phyloP scores from a whole-genome alignment of 1,139 yeast genomes.

The Yamadazyma diddensiae region DNA sequence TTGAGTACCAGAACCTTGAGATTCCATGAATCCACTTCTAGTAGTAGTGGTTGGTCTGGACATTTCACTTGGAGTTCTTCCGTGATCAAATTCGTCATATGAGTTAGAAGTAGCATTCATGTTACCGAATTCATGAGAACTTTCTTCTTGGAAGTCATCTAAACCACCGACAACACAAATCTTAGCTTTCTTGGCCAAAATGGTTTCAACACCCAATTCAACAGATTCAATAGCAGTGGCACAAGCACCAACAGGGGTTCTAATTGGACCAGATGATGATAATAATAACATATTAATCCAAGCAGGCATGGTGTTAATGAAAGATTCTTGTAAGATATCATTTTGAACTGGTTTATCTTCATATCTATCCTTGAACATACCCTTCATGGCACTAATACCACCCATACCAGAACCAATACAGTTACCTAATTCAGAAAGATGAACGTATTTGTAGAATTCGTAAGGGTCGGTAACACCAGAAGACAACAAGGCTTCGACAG shows the following conservation, averaged over 20 bases:
- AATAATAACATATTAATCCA: conserved; percentile 98
- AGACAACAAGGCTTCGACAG: conserved; percentile 89
- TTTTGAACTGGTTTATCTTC: conserved; percentile 92
- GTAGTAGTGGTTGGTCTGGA: conserved; percentile 97
- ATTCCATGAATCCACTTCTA: conserved; percentile 98
- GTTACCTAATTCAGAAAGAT: conserved; percentile 97
- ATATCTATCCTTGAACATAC: conserved; percentile 96
- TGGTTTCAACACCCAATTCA: conserved; percentile 93
- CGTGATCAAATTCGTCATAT: conserved; percentile 81
- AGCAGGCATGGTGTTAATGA: conserved; percentile 98
- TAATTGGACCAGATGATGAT: conserved; percentile 98
- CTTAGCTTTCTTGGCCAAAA: conserved; percentile 89
- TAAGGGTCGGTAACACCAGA: conserved; percentile 98
- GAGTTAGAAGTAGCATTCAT: conserved; percentile 98
- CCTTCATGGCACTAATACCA: conserved; percentile 94
- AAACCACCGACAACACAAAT: conserved; percentile 97
- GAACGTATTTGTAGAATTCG: conserved; percentile 97
- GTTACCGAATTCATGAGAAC: conserved; percentile 95
- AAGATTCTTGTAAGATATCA: conserved; percentile 95
- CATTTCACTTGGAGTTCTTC: conserved; percentile 98
- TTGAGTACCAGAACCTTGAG: conserved; percentile 99
- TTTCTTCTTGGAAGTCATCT: conserved; percentile 99
- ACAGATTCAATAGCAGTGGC: conserved; percentile 98
- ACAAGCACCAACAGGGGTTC: conserved; percentile 99
- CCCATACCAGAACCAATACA: conserved; percentile 99